A percentile compares a stretch with the other conserved stretches of the same genome.
phyloP scores from a whole-genome alignment of 805 yeast species.

The Kluyveromyces wickerhamii region DNA sequence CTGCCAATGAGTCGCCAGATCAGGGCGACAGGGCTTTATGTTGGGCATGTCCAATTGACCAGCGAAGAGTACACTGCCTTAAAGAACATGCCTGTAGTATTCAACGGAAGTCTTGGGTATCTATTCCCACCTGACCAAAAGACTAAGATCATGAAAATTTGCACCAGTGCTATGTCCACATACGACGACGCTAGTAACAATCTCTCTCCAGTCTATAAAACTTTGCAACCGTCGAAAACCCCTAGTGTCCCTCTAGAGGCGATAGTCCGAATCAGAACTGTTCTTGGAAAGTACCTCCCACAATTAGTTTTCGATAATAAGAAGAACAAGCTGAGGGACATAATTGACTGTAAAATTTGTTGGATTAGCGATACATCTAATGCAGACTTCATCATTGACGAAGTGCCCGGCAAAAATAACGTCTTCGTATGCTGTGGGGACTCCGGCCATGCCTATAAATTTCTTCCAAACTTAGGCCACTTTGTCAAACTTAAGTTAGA shows the following conservation, averaged over 20 bases:
- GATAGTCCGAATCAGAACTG: constrained; percentile 18
- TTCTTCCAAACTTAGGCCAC: constrained; percentile 39
- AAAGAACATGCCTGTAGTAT: constrained; percentile 36
- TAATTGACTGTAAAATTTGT: constrained; percentile 31
- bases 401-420: constrained; percentile 28
- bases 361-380: constrained; percentile 38
- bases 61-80: constrained; percentile 30
- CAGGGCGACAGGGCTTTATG: constrained; percentile 32
- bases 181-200: constrained; percentile 5
- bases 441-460: constrained; percentile 42
- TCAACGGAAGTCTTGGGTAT: constrained; percentile 36
- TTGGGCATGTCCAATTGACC: constrained; percentile 32
- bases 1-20: constrained; percentile 28
- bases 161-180: constrained; percentile 10
- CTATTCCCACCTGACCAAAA: constrained; percentile 41
- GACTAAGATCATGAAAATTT: constrained; percentile 32
- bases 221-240: constrained; percentile 5
- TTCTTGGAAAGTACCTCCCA: constrained; percentile 32
- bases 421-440: constrained; percentile 41
- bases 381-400: constrained; percentile 35
- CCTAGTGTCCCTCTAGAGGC: constrained; percentile 24
- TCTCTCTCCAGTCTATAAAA: constrained; percentile 4
- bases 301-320: constrained; percentile 28
- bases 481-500: constrained; percentile 33
- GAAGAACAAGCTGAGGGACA: constrained; percentile 17